Evolutionary conservation across 2,329 filamentous ascomycete species (phyloP), one percentile per base, ranked within the genome.

Genomic region (Claviceps cyperi): DNA sequence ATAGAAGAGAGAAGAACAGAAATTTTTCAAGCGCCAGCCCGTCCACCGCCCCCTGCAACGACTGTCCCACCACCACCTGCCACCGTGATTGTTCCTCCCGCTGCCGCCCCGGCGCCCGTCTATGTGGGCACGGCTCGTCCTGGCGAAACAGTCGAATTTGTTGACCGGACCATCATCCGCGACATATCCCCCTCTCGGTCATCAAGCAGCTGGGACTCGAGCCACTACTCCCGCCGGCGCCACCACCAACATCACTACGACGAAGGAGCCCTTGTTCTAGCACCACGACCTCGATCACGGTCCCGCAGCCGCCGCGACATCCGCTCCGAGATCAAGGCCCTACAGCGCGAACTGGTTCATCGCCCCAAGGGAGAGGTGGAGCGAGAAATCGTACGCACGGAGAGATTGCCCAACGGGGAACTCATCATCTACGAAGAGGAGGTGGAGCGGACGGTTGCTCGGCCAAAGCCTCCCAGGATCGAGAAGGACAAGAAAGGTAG

Each of bases 401-500:
- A 81, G 60, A 69, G 77, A 22, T 64, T 78, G 47, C 74, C 74
- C 28, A 77, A 80, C 49, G 81, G 77, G 45, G 74, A 81, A 56
- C 62, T 86, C 36, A 73, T 86, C 44, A 64, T 86, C 43, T 83
- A 81, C 54, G 74, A 80, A 67, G 75, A 81, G 57, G 64, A 72
- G 58, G 65, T 81, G 55, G 76, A 81, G 65, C 71, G 67, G 59
- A 64, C 78, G 48, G 70, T 75, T 55, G 73, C 76, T 59, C 69
- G 71, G 46, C 69, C 69, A 60, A 75, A 70, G 63, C 77, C 77
- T 49, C 72, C 85, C 55, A 75, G 84, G 58, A 80, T 95, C 60
- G 85, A 88, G 70, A 88, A 85, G 74, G 88, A 96, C 71, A 84
- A 84, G 75, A 92, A 86, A 89, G 89, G 90, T 94, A 92, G 83